Evolutionary conservation across 345 rosid species (phyloP).

Genomic region (Excoecaria cochinchinensis): DNA sequence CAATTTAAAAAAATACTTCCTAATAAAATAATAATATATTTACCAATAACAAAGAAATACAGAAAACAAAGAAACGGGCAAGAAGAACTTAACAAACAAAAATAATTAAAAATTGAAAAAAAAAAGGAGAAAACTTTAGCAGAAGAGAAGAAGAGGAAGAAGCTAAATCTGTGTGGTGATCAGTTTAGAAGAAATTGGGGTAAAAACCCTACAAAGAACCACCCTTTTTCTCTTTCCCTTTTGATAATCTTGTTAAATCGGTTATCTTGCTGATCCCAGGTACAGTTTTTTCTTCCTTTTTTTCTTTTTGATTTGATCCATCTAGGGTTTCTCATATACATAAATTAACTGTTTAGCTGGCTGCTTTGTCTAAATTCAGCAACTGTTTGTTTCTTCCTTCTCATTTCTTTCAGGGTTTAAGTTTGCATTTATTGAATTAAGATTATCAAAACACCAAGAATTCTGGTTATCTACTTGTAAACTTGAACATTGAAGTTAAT

Average conservation of each 20-base stretch:
- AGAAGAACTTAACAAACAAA: background rate
- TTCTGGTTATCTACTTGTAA: background rate
- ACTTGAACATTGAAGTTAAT: background rate
- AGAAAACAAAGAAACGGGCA: background rate
- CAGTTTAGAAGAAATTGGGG: background rate
- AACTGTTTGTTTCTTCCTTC: background rate
- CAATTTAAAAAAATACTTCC: background rate
- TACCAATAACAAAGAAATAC: background rate
- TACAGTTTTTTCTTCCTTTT: background rate
- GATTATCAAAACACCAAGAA: background rate
- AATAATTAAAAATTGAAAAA: too few species aligned
- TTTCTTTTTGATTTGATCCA: conserved; percentile 11
- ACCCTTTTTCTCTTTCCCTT: background rate
- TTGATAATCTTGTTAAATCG: background rate
- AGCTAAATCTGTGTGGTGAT: conserved; percentile 9
- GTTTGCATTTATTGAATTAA: background rate
- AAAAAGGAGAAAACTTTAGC: background rate
- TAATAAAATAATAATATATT: too few species aligned
- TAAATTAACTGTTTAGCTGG: background rate
- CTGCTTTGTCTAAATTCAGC: background rate
- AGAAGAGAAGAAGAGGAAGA: background rate
- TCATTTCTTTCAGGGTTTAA: background rate
- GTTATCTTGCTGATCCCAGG: conserved; percentile 17
- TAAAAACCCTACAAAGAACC: background rate
- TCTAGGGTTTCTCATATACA: conserved; percentile 11